Evolutionary conservation across 2,329 filamentous ascomycete genomes (phyloP), one percentile per base, ranked within the genome.

Genomic region (Phaeophleospora eucalypticola): DNA sequence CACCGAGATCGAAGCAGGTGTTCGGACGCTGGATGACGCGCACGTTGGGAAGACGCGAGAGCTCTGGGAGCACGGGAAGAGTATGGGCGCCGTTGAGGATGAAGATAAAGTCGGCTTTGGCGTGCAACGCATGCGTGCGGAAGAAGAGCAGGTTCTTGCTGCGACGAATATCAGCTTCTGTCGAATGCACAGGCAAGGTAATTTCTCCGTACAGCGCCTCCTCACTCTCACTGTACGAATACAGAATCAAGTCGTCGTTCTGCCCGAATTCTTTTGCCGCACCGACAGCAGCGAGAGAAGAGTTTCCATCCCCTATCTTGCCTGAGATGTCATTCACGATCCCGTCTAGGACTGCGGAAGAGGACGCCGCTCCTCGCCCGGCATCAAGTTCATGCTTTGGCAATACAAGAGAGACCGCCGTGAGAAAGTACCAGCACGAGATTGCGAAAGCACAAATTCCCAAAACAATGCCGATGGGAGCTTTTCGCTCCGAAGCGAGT

Each of bases 101-200:
- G 49, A 54, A 36, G 37, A 54, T 52, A 39, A 54, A 54, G 17
- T 54, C 52, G 3, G 52, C 52, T 35, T 52, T 49, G 7, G 49
- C 43, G 29, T 54, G 44, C 4, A 54, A 35, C 8, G 49, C 52
- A 33, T 54, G 52, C 4, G 32, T 16, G 14, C 39, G 19, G 44
- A 54, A 54, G 41, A 54, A 54, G 4, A 17, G 17, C 19, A 54
- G 39, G 35, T 54, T 54, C 33, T 46, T 41, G 2, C 16, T 41
- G 14, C 6, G 8, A 8, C 27, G n/a, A 32, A 8, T 18, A 15
- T 36, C 34, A 36, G 34, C 34, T 16, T n/a, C n/a, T 32, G 8
- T 32, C 27, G 24, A 29, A 29, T 7, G 12, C 7, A 29, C 6
- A 29, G 24, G 24, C 6, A 29, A 29, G 24, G 24, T 29, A 12